Conservation (phyloP, 306 rosid species). For the Ochetophila trinervis region DNA sequence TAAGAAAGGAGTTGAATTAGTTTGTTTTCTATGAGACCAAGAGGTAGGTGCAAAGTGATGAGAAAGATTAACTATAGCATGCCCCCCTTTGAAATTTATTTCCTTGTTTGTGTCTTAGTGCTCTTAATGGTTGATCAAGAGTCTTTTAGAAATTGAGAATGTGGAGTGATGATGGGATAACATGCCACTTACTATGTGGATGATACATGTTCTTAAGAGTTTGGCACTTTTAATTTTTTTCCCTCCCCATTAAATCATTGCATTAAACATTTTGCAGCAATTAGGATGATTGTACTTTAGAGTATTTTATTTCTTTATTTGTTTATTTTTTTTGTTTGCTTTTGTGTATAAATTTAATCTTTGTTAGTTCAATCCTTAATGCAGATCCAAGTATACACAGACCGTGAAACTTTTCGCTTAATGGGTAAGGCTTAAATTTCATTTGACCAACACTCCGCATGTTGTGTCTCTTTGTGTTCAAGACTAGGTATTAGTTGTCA, state of each 20-base stretch:
- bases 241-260: not conserved
- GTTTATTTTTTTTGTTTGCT: too few relatives aligned
- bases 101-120: not conserved
- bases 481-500: not conserved
- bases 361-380: conserved; percentile 32
- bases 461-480: conserved; percentile 11
- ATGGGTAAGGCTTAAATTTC: conserved; percentile 65
- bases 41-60: not conserved
- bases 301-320: conserved; percentile 19
- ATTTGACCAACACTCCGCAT: conserved; percentile 11
- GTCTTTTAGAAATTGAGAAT: too few relatives aligned
- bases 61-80: too few relatives aligned
- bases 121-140: too few relatives aligned
- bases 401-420: conserved; percentile 53
- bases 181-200: too few relatives aligned
- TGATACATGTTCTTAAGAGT: too few relatives aligned
- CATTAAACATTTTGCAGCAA: not conserved
- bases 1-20: not conserved
- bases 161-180: too few relatives aligned
- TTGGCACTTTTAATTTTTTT: not conserved
- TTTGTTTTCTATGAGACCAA: not conserved
- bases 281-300: not conserved
- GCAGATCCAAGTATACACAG: conserved; percentile 75
- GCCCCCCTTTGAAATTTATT: not conserved
- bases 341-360: conserved; percentile 19